Base-by-base conservation (phyloP, 225 moss, liverwort and hornwort genomes). In the Anthoceros angustus region DNA sequence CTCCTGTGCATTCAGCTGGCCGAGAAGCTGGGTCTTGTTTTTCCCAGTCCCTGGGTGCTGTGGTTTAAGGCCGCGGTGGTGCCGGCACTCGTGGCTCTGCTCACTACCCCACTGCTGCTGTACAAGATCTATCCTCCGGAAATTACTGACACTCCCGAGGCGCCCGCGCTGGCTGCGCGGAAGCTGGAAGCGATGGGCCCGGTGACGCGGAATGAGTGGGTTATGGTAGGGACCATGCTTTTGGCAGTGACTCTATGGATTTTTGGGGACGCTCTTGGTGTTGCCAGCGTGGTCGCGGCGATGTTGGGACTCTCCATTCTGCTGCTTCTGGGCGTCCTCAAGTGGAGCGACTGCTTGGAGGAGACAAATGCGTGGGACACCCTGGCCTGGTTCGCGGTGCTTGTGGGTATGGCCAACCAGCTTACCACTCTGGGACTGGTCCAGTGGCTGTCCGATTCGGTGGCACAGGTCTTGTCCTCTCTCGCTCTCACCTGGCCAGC, bases 291-390 rank as follows among this genome's bases (percentile, higher is more conserved):
- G 65, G 98, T 98, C 42, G 83, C 98, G 71, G 92, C 98, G 42
- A 92, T 98, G 98, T 70, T 92, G 64, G 98, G 98, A n/a, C 87
- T 98, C 41, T 92, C 88, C 61, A 83, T 87, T 38, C 92, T 98
- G 41, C 83, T 98, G 20, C 71, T 82, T n/a, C 40, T 78, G 23
- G 98, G 98, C 25, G 98, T 98, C 32, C 75, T 98, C 42, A 84
- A 92, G 5, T 98, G 98, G 98, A 84, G 92, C 41, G 98, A 98
- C 67, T 98, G 98, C 73, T 86, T 98, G n/a, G 80, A 79, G 62
- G 98, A 98, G 72, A 98, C 89, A 71, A 87, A 92, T 41, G 98
- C 98, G 9, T 98, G 98, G 98, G 98, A 98, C 68, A 98, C 98
- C 18, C 74, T 98, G 72, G 92, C 87, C 20, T 98, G 98, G 98